Base-by-base conservation (phyloP, 2,329 filamentous ascomycete species). In the Cercospora berteroae region DNA sequence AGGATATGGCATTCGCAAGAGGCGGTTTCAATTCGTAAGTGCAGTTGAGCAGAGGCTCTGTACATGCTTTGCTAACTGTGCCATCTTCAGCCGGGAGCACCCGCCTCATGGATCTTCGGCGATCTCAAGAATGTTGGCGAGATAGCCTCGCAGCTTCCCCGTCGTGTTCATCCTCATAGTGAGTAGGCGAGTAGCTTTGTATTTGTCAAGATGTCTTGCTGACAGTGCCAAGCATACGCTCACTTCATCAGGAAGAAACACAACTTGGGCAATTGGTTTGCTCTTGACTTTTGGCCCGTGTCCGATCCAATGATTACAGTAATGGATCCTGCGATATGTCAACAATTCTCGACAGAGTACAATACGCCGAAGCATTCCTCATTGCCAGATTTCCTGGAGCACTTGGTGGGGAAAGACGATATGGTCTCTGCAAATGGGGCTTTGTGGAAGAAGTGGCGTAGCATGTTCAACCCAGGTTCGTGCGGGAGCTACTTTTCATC, bases 371-470 rank as follows among this genome's bases (percentile, higher is more conserved):
- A 74, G 44, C 67, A 69, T 31, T 31, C 36, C 0, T 65, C 57
- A 3, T 29, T 71, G 42, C 57, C 42, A 4, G 31, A 42, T 2
- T 73, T 72, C 31, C 64, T 74, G n/a, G 31, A 62, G 8, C 59
- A 48, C 16, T 64, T 74, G 2, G 69, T 65, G 5, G 73, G 73
- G 5, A 69, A 66, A n/a, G 71, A 68, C 9, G 72, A 74, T 58
- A 70, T 74, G 68, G 68, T 82, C 0, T 74, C 74, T 1, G 74
- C 74, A 23, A 77, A 81, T 55, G 80, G 80, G 0, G 68, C 75
- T 3, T 48, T 71, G 7, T 82, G 81, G 81, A 82, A 81, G 72
- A 79, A 77, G 57, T 81, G 80, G 80, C 74, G 81, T 56, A 70
- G 67, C 29, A 78, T 79, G 16, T 83, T 83, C 75, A 81, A 81